Evolutionary conservation across 805 yeast species (phyloP).

Genomic region (Sungouiozyma intestinalis): DNA sequence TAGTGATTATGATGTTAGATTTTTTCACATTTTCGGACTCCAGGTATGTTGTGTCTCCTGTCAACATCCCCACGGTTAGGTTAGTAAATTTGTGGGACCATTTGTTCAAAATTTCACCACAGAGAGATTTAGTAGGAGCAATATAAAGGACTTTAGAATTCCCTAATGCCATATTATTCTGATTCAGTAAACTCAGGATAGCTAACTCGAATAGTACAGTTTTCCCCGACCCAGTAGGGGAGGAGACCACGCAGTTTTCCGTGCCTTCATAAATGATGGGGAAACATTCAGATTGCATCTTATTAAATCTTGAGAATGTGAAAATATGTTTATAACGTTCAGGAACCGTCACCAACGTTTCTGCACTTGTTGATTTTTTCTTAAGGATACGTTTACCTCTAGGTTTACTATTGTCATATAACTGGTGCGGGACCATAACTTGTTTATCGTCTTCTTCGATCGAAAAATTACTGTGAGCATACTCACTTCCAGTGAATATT

Average conservation of each 20-base stretch:
- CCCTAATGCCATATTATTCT: slow-evolving; percentile 3
- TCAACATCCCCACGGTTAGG: slow-evolving; percentile 39
- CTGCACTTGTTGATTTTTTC: slow-evolving; percentile 2
- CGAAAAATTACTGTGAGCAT: slow-evolving; percentile 2
- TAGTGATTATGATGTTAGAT: slow-evolving; percentile 45
- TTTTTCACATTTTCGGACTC: slow-evolving; percentile 37
- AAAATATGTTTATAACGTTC: slow-evolving; percentile 26
- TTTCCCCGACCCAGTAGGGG: slow-evolving; percentile 55
- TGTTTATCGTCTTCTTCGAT: slow-evolving; percentile 11
- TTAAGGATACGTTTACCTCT: neutral
- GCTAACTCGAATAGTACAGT: slow-evolving; percentile 47
- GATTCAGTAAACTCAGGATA: slow-evolving; percentile 30
- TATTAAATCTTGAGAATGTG: slow-evolving; percentile 28
- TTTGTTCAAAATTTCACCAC: slow-evolving; percentile 38
- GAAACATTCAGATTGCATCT: slow-evolving; percentile 42
- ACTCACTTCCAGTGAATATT: slow-evolving; percentile 1
- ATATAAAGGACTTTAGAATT: slow-evolving; percentile 34
- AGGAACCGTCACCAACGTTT: slow-evolving; percentile 15
- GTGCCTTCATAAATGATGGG: slow-evolving; percentile 26
- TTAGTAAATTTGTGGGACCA: slow-evolving; percentile 38
- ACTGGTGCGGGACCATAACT: neutral
- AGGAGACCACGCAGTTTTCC: slow-evolving; percentile 37
- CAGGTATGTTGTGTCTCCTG: slow-evolving; percentile 41
- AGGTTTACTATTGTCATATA: neutral
- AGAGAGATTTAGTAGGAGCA: slow-evolving; percentile 52